These are phyloP conservation scores for Santalum album DNA, from an alignment of 164 flowering plant species.

Conservation along the genomic window DNA sequence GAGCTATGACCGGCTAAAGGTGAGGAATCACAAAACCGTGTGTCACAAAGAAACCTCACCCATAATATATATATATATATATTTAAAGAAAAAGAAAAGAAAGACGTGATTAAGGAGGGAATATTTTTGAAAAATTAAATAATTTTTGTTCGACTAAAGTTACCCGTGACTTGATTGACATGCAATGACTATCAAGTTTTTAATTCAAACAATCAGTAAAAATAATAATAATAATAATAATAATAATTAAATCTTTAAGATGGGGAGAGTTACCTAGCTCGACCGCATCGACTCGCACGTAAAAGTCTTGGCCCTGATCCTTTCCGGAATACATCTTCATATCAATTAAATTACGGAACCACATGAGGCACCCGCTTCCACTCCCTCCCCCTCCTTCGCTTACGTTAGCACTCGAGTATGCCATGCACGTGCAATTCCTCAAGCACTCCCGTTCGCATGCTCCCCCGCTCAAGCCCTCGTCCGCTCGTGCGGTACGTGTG, in stretches of 20 bases:
- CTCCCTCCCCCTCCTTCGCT: neutral
- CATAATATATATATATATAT: too few species aligned
- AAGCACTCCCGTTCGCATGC: conserved; percentile 3
- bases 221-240: neutral
- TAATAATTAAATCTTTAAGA: neutral
- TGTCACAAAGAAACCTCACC: too few species aligned
- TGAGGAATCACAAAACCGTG: too few species aligned
- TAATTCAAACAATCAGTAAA: too few species aligned
- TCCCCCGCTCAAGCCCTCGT: neutral
- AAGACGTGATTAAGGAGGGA: too few species aligned
- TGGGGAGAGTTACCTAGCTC: conserved; percentile 18
- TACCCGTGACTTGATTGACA: too few species aligned
- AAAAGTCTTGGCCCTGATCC: conserved; percentile 18
- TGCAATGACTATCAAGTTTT: too few species aligned
- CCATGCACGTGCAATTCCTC: conserved; percentile 3
- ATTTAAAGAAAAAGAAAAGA: too few species aligned
- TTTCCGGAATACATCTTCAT: neutral
- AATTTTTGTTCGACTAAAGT: too few species aligned
- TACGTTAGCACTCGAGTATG: neutral
- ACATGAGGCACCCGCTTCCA: conserved; percentile 1
- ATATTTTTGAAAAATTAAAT: too few species aligned
- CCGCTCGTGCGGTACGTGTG: neutral
- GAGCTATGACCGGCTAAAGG: too few species aligned
- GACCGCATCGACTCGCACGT: conserved; percentile 14
- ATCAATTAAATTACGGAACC: neutral